Percentiles rank a stretch among this genome's conserved stretches.
phyloP scores from a whole-genome alignment of 768 basidiomycete genomes.

The Boletus vermiculosoides region DNA sequence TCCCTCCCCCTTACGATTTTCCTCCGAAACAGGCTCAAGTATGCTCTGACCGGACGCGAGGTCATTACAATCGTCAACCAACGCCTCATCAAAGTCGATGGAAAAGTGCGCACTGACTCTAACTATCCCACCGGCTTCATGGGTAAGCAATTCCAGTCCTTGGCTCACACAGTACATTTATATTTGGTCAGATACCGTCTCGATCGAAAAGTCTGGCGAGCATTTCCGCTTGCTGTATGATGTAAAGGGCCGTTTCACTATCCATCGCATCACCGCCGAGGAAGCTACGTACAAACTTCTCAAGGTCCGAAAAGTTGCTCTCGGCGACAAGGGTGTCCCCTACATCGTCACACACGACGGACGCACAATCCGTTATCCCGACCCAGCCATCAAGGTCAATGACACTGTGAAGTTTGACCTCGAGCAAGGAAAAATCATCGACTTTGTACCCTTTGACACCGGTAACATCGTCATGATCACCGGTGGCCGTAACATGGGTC shows the following conservation, averaged over 20 bases:
- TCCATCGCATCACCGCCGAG: conserved; percentile 98
- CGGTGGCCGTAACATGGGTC: conserved; percentile 99
- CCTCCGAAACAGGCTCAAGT: conserved; percentile 98
- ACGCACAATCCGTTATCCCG: conserved; percentile 99
- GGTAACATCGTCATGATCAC: conserved; percentile 98
- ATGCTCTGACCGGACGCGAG: conserved; percentile 95
- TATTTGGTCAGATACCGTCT: conserved; percentile 73
- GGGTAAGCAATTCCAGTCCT: conserved; percentile 54
- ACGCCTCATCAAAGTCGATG: conserved; percentile 97
- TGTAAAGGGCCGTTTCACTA: conserved; percentile 99
- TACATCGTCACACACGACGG: conserved; percentile 99
- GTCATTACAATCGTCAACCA: conserved; percentile 94
- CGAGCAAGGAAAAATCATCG: conserved; percentile 88
- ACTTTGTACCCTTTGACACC: conserved; percentile 94
- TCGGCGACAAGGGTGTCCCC: conserved; percentile 93
- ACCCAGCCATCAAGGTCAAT: conserved; percentile 92
- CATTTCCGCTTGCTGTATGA: conserved; percentile 99
- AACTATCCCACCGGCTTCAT: conserved; percentile 97
- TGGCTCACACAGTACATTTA: background rate
- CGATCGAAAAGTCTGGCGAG: conserved; percentile 97
- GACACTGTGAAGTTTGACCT: conserved; percentile 98
- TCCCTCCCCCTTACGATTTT: conserved; percentile 96
- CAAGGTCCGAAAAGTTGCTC: conserved; percentile 88
- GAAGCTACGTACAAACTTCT: conserved; percentile 96
- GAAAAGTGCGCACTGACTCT: conserved; percentile 96